Evolutionary conservation across 108 stramenopile species (phyloP), one percentile per base, ranked within the genome.

Genomic region (Parmales sp.): DNA sequence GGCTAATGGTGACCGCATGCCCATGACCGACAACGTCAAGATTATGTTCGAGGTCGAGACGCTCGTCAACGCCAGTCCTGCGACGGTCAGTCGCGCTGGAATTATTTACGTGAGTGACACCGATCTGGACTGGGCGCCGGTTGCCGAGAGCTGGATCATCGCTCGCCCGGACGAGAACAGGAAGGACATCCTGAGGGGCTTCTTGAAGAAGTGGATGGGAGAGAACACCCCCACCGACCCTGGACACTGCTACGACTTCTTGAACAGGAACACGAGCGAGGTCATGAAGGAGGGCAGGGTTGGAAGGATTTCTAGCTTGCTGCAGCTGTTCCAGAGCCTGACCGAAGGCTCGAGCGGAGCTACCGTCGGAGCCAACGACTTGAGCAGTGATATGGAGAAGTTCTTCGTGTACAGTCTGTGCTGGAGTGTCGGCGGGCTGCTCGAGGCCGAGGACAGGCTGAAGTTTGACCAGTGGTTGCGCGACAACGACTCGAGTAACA

Each of bases 51-150:
- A 93, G 82, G 88, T 88, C 23, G 89, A 91, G 68, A 90, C 90
- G 0, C 71, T 94, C 38, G 84, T 88, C 8, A 92, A 92, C 77
- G 93, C 93, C 44, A 90, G 89, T 31, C 93, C 93, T 1, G 91
- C 93, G 39, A 94, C 93, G n/a, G 93, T 94, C 28, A 91, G 90
- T 34, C 90, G 93, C 28, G 90, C 91, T 22, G 93, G 93, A 23
- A 92, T 94, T 67, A 91, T 94, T 63, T 92, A 90, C 76, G 90
- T 94, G 3, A 88, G 88, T 25, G 93, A 91, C 22, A 90, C 85
- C 0, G 88, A 90, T 68, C 77, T 94, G 41, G 93, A 91, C 68
- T 94, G 88, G 88, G 79, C 75, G 0, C 90, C 93, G 37, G 85
- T 91, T 8, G 72, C 87, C 41, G 82, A 89, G 67, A 86, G 88